Evolutionary conservation across 1,139 yeast species (phyloP).

Genomic region (Yamadazyma epiphylla): DNA sequence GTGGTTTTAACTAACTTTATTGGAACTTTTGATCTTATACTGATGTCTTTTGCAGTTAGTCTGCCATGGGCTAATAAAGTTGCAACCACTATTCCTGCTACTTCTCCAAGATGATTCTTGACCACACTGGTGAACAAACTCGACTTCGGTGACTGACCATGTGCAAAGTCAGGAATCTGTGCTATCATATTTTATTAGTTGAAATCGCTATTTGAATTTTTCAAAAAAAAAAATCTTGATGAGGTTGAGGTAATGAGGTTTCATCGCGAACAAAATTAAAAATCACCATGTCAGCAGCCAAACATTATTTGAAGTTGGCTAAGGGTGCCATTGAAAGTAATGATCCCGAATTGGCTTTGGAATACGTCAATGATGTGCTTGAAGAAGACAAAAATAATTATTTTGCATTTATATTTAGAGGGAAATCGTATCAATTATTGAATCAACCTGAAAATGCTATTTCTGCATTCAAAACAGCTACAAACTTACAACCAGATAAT

Average conservation of each 20-base stretch:
- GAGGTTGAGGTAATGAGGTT: too few relatives aligned
- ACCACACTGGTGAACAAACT: slow-evolving; percentile 53
- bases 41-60: slow-evolving; percentile 46
- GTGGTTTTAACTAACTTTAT: slow-evolving; percentile 48
- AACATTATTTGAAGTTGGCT: slow-evolving; percentile 49
- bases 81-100: slow-evolving; percentile 54
- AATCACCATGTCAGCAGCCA: slow-evolving; percentile 11
- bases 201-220: too few relatives aligned
- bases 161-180: slow-evolving; percentile 17
- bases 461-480: slow-evolving; percentile 53
- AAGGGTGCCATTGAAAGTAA: slow-evolving; percentile 52
- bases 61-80: slow-evolving; percentile 59
- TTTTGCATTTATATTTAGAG: slow-evolving; percentile 62
- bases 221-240: not conserved
- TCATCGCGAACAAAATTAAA: slow-evolving; percentile 1
- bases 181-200: slow-evolving; percentile 7
- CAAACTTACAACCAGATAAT: slow-evolving; percentile 49
- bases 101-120: slow-evolving; percentile 58
- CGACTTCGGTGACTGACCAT: slow-evolving; percentile 59
- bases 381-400: slow-evolving; percentile 54
- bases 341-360: slow-evolving; percentile 58
- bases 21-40: slow-evolving; percentile 37
- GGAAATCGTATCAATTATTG: slow-evolving; percentile 51
- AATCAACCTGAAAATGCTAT: slow-evolving; percentile 42
- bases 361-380: slow-evolving; percentile 48